Percentiles rank a stretch among this genome's conserved stretches.
Conservation (phyloP, 441 rosid species). For the Populus trichocarpa region DNA sequence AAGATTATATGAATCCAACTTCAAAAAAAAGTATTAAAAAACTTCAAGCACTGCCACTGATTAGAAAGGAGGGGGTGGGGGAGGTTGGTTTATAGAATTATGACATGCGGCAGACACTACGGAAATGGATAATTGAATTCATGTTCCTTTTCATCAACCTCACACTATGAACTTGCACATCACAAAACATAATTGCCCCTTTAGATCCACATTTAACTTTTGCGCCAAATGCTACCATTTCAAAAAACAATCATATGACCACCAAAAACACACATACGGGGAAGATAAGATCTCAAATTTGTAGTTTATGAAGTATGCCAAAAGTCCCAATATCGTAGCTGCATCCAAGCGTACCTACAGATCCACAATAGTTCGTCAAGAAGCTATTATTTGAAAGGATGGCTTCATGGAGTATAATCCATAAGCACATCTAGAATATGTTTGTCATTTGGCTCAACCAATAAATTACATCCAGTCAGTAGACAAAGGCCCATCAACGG, state of each 20-base stretch:
- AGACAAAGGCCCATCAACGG: background rate
- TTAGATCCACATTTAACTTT: background rate
- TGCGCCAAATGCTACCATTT: background rate
- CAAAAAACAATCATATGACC: conserved; percentile 1
- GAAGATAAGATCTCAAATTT: conserved; percentile 85
- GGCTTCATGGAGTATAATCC: background rate
- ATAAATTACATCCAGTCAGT: background rate
- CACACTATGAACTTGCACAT: background rate
- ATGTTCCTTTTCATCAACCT: background rate
- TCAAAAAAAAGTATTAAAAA: conserved; percentile 1
- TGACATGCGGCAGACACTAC: background rate
- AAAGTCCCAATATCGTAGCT: conserved; percentile 85
- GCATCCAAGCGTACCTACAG: conserved; percentile 86
- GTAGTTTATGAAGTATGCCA: conserved; percentile 86
- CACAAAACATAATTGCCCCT: background rate
- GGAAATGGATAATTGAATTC: background rate
- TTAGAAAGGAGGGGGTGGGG: background rate
- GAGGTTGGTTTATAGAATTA: background rate
- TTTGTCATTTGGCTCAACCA: background rate
- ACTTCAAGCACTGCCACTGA: conserved; percentile 1
- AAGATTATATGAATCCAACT: background rate
- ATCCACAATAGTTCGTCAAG: conserved; percentile 22
- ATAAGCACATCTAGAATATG: background rate
- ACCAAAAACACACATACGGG: conserved; percentile 52
- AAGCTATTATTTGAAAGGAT: background rate